Conservation (phyloP, 2,329 filamentous ascomycete genomes). For the Alternaria consortialis region DNA sequence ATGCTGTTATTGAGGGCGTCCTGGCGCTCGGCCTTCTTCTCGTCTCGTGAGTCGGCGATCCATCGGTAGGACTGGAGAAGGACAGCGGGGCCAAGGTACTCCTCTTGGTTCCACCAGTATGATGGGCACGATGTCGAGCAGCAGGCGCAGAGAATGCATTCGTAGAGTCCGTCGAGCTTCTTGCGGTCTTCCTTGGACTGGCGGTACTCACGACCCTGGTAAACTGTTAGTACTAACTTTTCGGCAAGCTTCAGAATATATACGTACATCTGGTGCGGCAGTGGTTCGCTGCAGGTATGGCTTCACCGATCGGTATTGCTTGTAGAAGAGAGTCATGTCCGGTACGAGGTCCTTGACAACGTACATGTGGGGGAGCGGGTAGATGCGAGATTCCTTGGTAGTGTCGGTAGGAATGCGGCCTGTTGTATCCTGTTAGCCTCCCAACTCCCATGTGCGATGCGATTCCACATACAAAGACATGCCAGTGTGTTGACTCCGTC, state of each 20-base stretch:
- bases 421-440: conserved; percentile 52
- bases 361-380: conserved; percentile 97
- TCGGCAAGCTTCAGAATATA: not conserved
- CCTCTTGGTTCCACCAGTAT: conserved; percentile 99
- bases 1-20: conserved; percentile 96
- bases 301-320: conserved; percentile 99
- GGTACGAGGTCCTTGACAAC: conserved; percentile 99
- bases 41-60: conserved; percentile 93
- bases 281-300: conserved; percentile 95
- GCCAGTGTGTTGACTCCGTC: conserved; percentile 98
- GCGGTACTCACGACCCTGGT: conserved; percentile 86
- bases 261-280: conserved; percentile 79
- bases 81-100: conserved; percentile 96
- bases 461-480: conserved; percentile 81
- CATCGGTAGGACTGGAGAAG: conserved; percentile 98
- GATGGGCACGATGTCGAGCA: conserved; percentile 99
- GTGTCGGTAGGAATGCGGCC: conserved; percentile 92
- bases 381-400: conserved; percentile 86
- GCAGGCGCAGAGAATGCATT: conserved; percentile 99
- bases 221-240: conserved; percentile 25
- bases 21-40: conserved; percentile 87
- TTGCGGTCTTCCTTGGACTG: conserved; percentile 91
- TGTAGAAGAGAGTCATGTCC: conserved; percentile 98
- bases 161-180: conserved; percentile 98
- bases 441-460: not conserved